Evolutionary conservation across 164 flowering plant genomes (phyloP).

Genomic region (Vitis rotundifolia): DNA sequence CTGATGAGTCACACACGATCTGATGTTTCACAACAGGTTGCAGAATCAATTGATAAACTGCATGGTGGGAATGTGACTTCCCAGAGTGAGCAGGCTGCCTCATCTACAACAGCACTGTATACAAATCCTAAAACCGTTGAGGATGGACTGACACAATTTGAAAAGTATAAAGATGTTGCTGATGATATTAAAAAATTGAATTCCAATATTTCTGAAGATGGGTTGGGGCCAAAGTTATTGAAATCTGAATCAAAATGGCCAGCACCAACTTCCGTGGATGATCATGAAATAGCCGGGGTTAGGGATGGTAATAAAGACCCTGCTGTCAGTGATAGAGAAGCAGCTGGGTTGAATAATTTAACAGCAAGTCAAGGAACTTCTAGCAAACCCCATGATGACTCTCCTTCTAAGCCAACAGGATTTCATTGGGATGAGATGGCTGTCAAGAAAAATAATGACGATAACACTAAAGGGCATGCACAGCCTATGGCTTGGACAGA

Average conservation of each 20-base stretch:
- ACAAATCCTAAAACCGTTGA: conserved; percentile 34
- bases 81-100: conserved; percentile 18
- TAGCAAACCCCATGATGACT: conserved; percentile 24
- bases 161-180: conserved; percentile 34
- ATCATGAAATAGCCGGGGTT: conserved; percentile 7
- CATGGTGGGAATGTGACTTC: conserved; percentile 25
- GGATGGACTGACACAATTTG: conserved; percentile 37
- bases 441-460: conserved; percentile 11
- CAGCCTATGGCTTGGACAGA: conserved; percentile 29
- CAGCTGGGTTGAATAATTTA: conserved; percentile 17
- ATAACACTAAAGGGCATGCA: conserved; percentile 12
- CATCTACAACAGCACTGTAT: conserved; percentile 24
- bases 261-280: conserved; percentile 11
- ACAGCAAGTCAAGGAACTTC: conserved; percentile 22
- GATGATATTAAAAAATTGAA: conserved; percentile 25
- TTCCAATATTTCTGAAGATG: conserved; percentile 15
- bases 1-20: conserved; percentile 42
- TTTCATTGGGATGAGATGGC: conserved; percentile 31
- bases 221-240: conserved; percentile 20
- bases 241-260: conserved; percentile 24
- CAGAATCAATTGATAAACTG: conserved; percentile 42
- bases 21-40: conserved; percentile 32
- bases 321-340: conserved; percentile 14
- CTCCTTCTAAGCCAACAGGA: conserved; percentile 26
- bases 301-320: conserved; percentile 20